These are phyloP conservation scores for Yarrowia osloensis DNA, from an alignment of 805 yeast genomes.

Conservation along the genomic window DNA sequence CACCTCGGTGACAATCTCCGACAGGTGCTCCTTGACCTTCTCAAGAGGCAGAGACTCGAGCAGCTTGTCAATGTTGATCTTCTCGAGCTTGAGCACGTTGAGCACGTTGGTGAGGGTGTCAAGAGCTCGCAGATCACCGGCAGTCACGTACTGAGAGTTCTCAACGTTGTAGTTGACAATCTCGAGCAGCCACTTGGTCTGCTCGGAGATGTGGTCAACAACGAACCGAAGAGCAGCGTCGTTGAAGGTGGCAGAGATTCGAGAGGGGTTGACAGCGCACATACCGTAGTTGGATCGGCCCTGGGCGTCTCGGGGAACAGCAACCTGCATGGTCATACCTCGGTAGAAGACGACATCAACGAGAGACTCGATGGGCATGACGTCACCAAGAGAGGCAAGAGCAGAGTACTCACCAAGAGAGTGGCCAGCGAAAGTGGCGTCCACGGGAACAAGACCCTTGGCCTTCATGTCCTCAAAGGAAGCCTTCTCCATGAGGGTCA, in stretches of 20 bases:
- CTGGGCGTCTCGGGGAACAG: constrained; percentile 92
- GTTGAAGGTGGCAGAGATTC: constrained; percentile 83
- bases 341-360: constrained; percentile 98
- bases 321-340: constrained; percentile 99
- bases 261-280: constrained; percentile 97
- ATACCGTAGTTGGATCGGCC: constrained; percentile 99
- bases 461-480: constrained; percentile 96
- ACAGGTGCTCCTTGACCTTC: constrained; percentile 83
- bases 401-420: constrained; percentile 99
- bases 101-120: constrained; percentile 91
- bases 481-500: constrained; percentile 99
- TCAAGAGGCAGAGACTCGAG: constrained; percentile 81
- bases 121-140: constrained; percentile 95
- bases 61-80: constrained; percentile 86
- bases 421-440: constrained; percentile 97
- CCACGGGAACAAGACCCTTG: constrained; percentile 91
- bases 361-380: constrained; percentile 96
- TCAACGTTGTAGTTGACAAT: constrained; percentile 98
- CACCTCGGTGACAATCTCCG: constrained; percentile 85
- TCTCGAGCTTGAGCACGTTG: constrained; percentile 90
- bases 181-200: constrained; percentile 92
- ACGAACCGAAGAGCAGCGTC: constrained; percentile 95
- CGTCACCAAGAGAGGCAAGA: constrained; percentile 93
- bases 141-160: constrained; percentile 97
- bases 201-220: constrained; percentile 79